These are phyloP conservation scores for Sporothrix pseudoabietina DNA, from an alignment of 2,329 filamentous ascomycete genomes.

Conservation along the genomic window DNA sequence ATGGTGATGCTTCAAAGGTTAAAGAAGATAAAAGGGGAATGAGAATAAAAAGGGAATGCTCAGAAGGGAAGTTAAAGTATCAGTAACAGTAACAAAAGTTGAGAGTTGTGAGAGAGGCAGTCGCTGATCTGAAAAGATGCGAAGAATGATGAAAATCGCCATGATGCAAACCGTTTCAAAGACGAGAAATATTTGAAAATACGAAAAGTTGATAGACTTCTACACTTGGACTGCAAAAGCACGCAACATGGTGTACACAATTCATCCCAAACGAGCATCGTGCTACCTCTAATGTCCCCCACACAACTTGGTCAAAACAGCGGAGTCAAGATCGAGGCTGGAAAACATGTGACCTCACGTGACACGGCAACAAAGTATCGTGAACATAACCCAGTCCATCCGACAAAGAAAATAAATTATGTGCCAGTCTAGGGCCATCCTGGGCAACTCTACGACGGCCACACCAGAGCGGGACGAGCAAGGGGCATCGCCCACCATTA, in stretches of 20 bases:
- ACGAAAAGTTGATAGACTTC: neutral
- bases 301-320: neutral
- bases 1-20: neutral
- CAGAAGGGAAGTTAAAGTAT: neutral
- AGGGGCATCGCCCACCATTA: neutral
- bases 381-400: neutral
- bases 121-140: neutral
- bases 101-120: neutral
- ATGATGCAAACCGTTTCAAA: neutral
- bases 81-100: neutral
- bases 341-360: constrained; percentile 18
- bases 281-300: neutral
- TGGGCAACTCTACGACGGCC: neutral
- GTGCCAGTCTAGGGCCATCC: neutral
- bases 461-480: neutral
- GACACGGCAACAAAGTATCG: neutral
- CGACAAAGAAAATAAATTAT: neutral
- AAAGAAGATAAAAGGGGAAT: neutral
- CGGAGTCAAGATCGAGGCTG: constrained; percentile 15
- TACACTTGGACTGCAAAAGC: neutral
- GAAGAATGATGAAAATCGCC: neutral
- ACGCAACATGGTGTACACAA: neutral
- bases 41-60: neutral
- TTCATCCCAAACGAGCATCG: constrained; percentile 1
- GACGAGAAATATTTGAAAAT: neutral